Base-by-base conservation (phyloP, 1,139 yeast species). In the Kluyveromyces sp. region DNA sequence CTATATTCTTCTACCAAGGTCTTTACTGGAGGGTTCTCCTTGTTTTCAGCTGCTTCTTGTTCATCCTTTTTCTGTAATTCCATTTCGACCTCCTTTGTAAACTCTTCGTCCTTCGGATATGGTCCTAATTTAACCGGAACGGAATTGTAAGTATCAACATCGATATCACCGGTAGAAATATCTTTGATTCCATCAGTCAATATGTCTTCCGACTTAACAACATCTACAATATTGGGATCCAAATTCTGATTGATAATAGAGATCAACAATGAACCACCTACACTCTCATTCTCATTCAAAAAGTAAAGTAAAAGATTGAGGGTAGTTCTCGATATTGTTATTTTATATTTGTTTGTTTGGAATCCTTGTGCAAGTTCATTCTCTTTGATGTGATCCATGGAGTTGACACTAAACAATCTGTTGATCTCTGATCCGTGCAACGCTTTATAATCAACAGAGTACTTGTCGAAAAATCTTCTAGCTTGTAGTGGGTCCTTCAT, bases 181-280 rank as follows among this genome's bases (percentile, higher is more conserved):
- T 89, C 94, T 44, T 62, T 60, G 27, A 63, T 57, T 35, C 67
- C 67, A 45, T 62, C 67, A 4, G 64, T 53, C 41, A 63, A 43
- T 40, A 53, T 56, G 27, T 60, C 63, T 43, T 57, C 61, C 5
- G 65, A 53, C 7, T 60, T 57, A 1, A 61, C 55, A 4, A 57
- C 53, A 34, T 57, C 61, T 25, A 78, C 74, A 25, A 67, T 57
- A 39, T 79, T 75, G 7, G 95, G 84, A 50, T 86, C 82, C 55
- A 94, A 73, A 62, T 88, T 81, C 66, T 89, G 92, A 67, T 92
- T 92, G 52, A 94, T 81, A 46, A 89, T 76, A 54, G 96, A 74
- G 47, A 92, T 87, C 47, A 90, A 73, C 41, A 90, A 77, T 3
- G 94, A 84, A 3, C 98, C 98, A 35, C 97, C 97, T 45, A 83